A percentile compares a stretch with the other conserved stretches of the same genome.
These are phyloP conservation scores for Tricladium varicosporioides DNA, from an alignment of 2,329 filamentous ascomycete genomes.

Conservation along the genomic window DNA sequence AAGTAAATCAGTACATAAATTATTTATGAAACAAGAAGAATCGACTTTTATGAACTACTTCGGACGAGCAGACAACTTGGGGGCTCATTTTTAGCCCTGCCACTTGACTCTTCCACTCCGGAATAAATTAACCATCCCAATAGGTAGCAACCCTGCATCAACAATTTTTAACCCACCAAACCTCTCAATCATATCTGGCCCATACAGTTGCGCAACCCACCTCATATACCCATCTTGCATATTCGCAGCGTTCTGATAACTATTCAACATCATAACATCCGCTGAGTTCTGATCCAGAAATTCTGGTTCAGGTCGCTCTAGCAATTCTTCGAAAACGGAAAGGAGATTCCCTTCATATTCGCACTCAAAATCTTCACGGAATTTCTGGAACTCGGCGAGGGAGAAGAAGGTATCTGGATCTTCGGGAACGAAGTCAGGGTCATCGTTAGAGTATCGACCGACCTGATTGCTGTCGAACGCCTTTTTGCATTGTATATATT, in stretches of 20 bases:
- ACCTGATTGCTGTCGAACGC: constrained; percentile 30
- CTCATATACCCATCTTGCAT: constrained; percentile 34
- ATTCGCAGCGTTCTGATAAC: not conserved
- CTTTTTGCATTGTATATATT: constrained; percentile 35
- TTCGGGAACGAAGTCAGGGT: constrained; percentile 10
- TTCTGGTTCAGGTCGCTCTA: constrained; percentile 30
- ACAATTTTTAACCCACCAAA: constrained; percentile 42
- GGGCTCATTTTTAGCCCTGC: constrained; percentile 32
- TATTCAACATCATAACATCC: constrained; percentile 10
- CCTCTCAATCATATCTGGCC: constrained; percentile 37
- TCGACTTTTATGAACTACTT: too few species aligned
- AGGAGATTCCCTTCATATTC: constrained; percentile 22
- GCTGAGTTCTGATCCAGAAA: constrained; percentile 24
- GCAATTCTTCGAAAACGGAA: constrained; percentile 31
- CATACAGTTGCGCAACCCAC: constrained; percentile 41
- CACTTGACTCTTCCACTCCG: constrained; percentile 38
- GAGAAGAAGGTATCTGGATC: constrained; percentile 36
- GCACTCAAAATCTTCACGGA: constrained; percentile 35
- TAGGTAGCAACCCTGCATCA: constrained; percentile 40
- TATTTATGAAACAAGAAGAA: too few species aligned
- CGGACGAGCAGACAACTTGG: too few species aligned
- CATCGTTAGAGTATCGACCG: constrained; percentile 14
- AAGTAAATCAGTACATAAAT: too few species aligned
- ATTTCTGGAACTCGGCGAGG: constrained; percentile 38
- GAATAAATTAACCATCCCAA: constrained; percentile 40